Conservation (phyloP, 805 yeast genomes). For the Scheffersomyces stipitis region DNA sequence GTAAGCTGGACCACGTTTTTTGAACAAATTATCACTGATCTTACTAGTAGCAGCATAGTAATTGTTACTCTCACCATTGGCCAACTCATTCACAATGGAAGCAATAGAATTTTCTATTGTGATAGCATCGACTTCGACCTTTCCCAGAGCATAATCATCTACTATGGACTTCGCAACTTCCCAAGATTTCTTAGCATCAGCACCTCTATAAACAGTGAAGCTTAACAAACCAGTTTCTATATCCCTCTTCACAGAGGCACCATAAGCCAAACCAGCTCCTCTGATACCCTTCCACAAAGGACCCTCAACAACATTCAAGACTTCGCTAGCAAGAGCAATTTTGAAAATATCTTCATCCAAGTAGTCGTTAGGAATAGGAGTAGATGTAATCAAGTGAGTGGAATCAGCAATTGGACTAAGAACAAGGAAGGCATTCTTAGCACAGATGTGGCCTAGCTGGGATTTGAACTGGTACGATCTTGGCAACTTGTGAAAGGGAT, state of each 20-base stretch:
- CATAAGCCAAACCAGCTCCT: slow-evolving; percentile 93
- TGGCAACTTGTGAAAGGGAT: slow-evolving; percentile 42
- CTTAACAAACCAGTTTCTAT: slow-evolving; percentile 67
- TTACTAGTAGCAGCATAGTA: slow-evolving; percentile 65
- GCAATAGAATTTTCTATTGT: slow-evolving; percentile 74
- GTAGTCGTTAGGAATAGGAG: slow-evolving; percentile 56
- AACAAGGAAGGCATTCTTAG: slow-evolving; percentile 57
- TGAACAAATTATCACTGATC: slow-evolving; percentile 63
- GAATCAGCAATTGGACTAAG: slow-evolving; percentile 86
- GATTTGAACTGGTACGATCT: slow-evolving; percentile 55
- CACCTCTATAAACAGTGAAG: slow-evolving; percentile 74
- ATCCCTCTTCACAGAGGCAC: slow-evolving; percentile 62
- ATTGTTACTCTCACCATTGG: slow-evolving; percentile 64
- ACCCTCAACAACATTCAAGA: slow-evolving; percentile 86
- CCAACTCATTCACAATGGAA: slow-evolving; percentile 69
- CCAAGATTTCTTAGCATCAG: slow-evolving; percentile 72
- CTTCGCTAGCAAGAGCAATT: slow-evolving; percentile 70
- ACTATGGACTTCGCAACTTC: slow-evolving; percentile 66
- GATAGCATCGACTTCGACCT: slow-evolving; percentile 51
- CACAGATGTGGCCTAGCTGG: slow-evolving; percentile 51
- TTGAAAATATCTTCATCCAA: slow-evolving; percentile 59
- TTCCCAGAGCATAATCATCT: slow-evolving; percentile 56
- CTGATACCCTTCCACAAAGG: slow-evolving; percentile 96
- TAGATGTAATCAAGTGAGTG: slow-evolving; percentile 59
- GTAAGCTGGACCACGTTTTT: slow-evolving; percentile 70